phyloP scores from a whole-genome alignment of 345 rosid species.

The Dovyalis caffra region DNA sequence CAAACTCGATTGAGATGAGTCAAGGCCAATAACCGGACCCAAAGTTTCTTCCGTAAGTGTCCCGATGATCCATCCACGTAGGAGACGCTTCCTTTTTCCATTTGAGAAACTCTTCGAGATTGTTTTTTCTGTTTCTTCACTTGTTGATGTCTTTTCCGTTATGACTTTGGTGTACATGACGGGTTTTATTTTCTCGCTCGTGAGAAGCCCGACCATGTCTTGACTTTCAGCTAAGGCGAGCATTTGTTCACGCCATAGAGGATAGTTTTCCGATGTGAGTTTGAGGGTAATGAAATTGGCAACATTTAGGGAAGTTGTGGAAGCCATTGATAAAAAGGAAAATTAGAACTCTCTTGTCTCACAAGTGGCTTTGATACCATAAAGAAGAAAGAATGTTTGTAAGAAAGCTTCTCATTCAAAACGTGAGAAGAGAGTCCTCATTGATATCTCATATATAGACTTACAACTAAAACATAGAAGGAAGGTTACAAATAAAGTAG shows the following conservation, averaged over 20 bases:
- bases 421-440: too few species aligned
- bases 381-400: too few species aligned
- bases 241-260: neutral
- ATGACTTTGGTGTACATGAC: neutral
- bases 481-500: too few species aligned
- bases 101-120: neutral
- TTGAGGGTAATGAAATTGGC: slow-evolving; percentile 7
- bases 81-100: neutral
- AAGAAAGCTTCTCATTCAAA: too few species aligned
- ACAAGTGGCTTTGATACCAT: neutral
- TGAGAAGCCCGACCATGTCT: neutral
- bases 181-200: neutral
- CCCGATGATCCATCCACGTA: slow-evolving; percentile 2
- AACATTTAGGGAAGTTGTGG: neutral
- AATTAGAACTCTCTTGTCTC: neutral
- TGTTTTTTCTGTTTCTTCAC: too few species aligned
- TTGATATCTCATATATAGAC: too few species aligned
- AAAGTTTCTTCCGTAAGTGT: neutral
- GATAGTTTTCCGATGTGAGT: neutral
- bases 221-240: neutral
- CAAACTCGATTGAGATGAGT: neutral
- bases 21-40: neutral
- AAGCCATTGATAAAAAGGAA: neutral
- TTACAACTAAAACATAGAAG: too few species aligned
- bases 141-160: neutral